Conservation (phyloP, 2,329 filamentous ascomycete species). For the Penicillium sumatraense region DNA sequence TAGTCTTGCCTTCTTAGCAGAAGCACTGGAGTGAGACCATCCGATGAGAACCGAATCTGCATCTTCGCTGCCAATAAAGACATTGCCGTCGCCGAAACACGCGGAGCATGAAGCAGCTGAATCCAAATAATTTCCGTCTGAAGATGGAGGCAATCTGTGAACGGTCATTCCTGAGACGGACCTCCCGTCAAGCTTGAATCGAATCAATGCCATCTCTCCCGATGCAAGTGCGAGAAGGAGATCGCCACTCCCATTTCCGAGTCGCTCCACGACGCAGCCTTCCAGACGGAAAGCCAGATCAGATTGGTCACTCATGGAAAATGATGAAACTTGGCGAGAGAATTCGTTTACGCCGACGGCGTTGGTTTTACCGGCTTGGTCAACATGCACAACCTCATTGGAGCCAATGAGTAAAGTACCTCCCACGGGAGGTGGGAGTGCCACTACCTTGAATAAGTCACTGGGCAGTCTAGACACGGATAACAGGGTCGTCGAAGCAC, state of each 20-base stretch:
- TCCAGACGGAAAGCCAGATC: conserved; percentile 80
- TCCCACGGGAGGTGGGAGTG: conserved; percentile 83
- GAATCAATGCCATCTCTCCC: conserved; percentile 74
- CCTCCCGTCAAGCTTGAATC: conserved; percentile 85
- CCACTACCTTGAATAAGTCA: conserved; percentile 80
- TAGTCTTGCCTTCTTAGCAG: conserved; percentile 63
- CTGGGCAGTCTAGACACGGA: conserved; percentile 84
- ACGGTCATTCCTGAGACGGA: conserved; percentile 87
- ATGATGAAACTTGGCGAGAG: conserved; percentile 79
- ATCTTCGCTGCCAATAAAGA: conserved; percentile 87
- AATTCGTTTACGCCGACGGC: conserved; percentile 93
- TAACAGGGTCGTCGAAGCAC: conserved; percentile 88
- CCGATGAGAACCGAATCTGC: conserved; percentile 80
- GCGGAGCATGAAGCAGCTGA: conserved; percentile 71
- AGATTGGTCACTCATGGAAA: conserved; percentile 84
- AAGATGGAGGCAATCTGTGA: conserved; percentile 64
- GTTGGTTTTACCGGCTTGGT: conserved; percentile 92
- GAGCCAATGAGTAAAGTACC: conserved; percentile 83
- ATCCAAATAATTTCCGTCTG: conserved; percentile 66
- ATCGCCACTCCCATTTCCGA: conserved; percentile 79
- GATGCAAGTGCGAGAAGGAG: conserved; percentile 80
- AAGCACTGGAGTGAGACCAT: conserved; percentile 71
- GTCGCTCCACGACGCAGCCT: conserved; percentile 74
- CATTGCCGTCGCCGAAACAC: conserved; percentile 66
- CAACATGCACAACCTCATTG: conserved; percentile 93